Base-by-base conservation (phyloP, 2,329 filamentous ascomycete species). In the Penicillium sclerotiorum region DNA sequence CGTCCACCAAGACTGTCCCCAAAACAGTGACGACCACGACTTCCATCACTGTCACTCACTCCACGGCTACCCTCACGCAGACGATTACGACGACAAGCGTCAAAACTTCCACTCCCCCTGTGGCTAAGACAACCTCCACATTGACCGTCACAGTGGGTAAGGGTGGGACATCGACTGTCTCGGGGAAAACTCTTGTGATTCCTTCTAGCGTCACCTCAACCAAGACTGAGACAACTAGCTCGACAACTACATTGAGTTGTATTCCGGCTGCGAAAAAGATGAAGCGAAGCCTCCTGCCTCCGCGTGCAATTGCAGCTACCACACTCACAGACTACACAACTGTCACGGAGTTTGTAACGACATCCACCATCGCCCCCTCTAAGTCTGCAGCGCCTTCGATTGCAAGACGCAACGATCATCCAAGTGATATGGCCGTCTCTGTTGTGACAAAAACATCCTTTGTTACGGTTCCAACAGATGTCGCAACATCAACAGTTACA, bases 41-140 rank as follows among this genome's bases (percentile, higher is more conserved):
- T 41, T 59, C n/a, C n/a, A n/a, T n/a, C 2, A 59, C 61, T 1
- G 53, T 60, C 11, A 64, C 64, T 45, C 58, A 58, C 2, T 55
- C 55, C 4, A 48, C 18, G 7, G 21, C 47, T 11, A 45, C 42
- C 27, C 36, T 11, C 9, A 37, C 21, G 13, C 13, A 9, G 22
- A 36, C 21, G 12, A n/a, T 35, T 12, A 45, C n/a, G 5, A 17
- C n/a, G 25, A 36, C 32, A 13, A 45, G 30, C 5, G 17, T 25
- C 9, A 27, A 23, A 18, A 27, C 30, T 36, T 27, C 42, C 12
- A 36, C 22, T 3, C 21, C 42, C 8, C 42, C 4, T 9, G 22
- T 32, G 1, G 13, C 30, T 1, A 36, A n/a, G 21, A 22, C 22
- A 25, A 45, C 42, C 13, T 35, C 41, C 9, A 36, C 21, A 5